Evolutionary conservation across 208 protist genomes (phyloP), one percentile per base, ranked within the genome.

Genomic region (Leishmania guyanensis): DNA sequence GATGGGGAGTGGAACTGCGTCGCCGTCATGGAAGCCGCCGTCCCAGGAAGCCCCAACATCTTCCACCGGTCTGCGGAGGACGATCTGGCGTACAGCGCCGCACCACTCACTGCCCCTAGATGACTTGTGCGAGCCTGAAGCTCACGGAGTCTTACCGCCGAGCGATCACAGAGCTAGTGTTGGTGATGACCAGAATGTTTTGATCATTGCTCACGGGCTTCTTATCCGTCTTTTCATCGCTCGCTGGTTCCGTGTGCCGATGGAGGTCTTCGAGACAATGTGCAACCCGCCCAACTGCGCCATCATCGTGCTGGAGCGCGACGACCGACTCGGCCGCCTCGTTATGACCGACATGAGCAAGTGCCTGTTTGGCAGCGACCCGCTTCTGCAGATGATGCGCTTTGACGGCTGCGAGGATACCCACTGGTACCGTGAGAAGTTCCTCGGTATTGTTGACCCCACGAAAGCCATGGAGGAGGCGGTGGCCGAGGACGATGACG

Each of bases 191-290:
- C 85, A 95, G n/a, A 97, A 94, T 80, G 91, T 98, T 9, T 81
- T 97, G 17, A 95, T 98, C 56, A 90, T 98, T 65, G 88, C 93
- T 26, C 95, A 98, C 78, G 95, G 95, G 2, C 88, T 98, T 6
- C 82, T 96, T 14, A 93, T 98, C 50, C 91, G 95, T 36, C 84
- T 96, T 43, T 97, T 98, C 74, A 88, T 98, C 78, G 91, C 85
- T 8, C 89, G 92, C 22, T 98, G 95, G 94, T 97, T 95, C 65
- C 79, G 83, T 22, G 86, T 97, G 39, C 91, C 93, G 77, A 91
- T 96, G 88, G 90, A 96, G 75, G 89, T 94, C 39, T 94, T 95
- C 78, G 94, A 98, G 78, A 95, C 91, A 60, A 95, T 98, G 95
- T 80, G 79, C 53, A 98, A 98, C 86, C 95, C 95, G 20, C 93